Base-by-base conservation (phyloP, 202 grass and related monocot genomes). In the Carex sylvatica region DNA sequence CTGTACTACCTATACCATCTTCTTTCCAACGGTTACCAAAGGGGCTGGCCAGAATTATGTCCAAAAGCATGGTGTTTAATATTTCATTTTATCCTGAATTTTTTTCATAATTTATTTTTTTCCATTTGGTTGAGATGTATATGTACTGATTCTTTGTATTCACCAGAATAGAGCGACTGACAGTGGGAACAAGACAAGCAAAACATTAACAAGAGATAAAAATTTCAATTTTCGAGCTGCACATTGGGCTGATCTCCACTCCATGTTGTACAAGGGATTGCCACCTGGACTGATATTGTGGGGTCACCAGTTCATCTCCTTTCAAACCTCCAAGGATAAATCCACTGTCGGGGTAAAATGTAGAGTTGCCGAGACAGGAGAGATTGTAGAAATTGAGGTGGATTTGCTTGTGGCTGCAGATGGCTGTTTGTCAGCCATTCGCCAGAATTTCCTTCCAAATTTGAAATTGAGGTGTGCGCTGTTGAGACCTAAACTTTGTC, bases 171-270 rank as follows among this genome's bases (percentile, higher is more conserved):
- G 72, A 80, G 84, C 62, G 8, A 98, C 87, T 20, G 87, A 98
- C 70, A 82, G 89, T 70, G 86, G 77, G 74, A 89, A 59, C 72
- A 98, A 95, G 87, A 88, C 40, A 11, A 77, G 44, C 79, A 73
- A 88, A 84, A 89, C 80, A 56, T 75, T 98, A 83, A 90, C 89
- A 56, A 93, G 87, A 76, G 95, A 98, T 69, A 87, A 83, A 1
- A 71, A 55, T 38, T 90, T 95, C 83, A 64, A 85, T 18, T 95
- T 95, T 84, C 82, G 86, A 67, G 89, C 92, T 58, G 89, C 83
- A 40, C 95, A 93, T 84, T 95, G 92, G 95, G 80, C 87, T 16
- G 92, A 98, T 72, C 86, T 98, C 26, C 89, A 95, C 86, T 86
- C 84, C 61, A 61, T 92, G 49, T 70, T 95, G 44, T 84, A 81